Evolutionary conservation across 306 rosid species (phyloP).

Genomic region (Dicorynia guianensis): DNA sequence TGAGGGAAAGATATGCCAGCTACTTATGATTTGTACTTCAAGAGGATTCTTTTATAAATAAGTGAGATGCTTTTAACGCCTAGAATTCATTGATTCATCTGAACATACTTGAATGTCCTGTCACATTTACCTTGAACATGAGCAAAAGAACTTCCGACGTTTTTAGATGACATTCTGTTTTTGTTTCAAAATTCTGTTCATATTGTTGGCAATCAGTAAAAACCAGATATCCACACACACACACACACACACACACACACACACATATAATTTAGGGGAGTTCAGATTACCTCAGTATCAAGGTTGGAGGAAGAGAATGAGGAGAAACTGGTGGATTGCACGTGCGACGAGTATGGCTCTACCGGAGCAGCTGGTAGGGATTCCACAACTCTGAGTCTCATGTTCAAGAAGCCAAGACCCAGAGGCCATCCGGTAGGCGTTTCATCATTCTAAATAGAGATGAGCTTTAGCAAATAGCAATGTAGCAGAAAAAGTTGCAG

Average conservation of each 20-base stretch:
- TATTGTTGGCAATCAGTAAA: constrained; percentile 2
- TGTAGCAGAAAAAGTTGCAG: neutral
- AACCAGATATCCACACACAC: neutral
- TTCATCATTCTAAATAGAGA: constrained; percentile 55
- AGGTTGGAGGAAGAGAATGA: constrained; percentile 86
- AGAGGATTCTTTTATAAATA: constrained; percentile 18
- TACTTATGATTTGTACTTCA: neutral
- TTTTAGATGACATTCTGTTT: neutral
- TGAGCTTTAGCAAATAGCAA: too few relatives aligned
- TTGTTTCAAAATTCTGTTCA: neutral
- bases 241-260: too few relatives aligned
- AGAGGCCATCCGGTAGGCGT: constrained; percentile 82
- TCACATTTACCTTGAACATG: neutral
- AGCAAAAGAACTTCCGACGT: neutral
- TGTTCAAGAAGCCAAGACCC: constrained; percentile 69
- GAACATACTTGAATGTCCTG: neutral
- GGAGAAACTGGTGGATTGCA: constrained; percentile 73
- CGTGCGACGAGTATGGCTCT: constrained; percentile 44
- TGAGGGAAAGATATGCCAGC: constrained; percentile 6
- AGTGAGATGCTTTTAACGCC: neutral
- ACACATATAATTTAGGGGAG: too few relatives aligned
- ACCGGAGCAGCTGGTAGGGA: constrained; percentile 47
- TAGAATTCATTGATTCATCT: constrained; percentile 17
- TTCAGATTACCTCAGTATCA: constrained; percentile 73
- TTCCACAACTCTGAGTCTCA: constrained; percentile 61